Percentiles rank a stretch among this genome's conserved stretches.
Evolutionary conservation across 805 yeast species (phyloP).

Genomic region (Metschnikowia cerradonensis): DNA sequence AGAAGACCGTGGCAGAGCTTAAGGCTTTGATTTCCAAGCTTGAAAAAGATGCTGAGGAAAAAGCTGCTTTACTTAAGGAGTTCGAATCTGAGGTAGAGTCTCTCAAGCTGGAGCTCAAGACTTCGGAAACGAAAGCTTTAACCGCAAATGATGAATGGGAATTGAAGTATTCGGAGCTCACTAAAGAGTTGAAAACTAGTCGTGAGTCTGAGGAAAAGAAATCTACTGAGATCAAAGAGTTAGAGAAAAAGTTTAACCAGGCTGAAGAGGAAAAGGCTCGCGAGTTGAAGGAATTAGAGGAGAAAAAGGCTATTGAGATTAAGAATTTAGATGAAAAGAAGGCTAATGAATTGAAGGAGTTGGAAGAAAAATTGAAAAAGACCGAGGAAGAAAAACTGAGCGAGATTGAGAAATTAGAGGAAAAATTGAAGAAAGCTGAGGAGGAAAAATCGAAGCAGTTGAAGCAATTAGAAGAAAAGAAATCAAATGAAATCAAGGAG

Average conservation of each 20-base stretch:
- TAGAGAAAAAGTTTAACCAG: not conserved
- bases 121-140: not conserved
- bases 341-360: constrained; percentile 3
- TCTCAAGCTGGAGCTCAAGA: constrained; percentile 7
- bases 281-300: constrained; percentile 1
- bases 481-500: constrained; percentile 4
- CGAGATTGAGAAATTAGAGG: constrained; percentile 4
- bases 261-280: constrained; percentile 4
- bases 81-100: constrained; percentile 1
- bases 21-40: not conserved
- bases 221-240: constrained; percentile 1
- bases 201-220: not conserved
- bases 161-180: not conserved
- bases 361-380: constrained; percentile 4
- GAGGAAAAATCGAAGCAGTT: not conserved
- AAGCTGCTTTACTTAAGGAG: not conserved
- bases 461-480: not conserved
- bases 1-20: not conserved
- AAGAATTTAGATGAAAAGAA: not conserved
- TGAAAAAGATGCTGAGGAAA: constrained; percentile 4
- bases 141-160: not conserved
- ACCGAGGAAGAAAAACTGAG: not conserved
- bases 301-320: not conserved
- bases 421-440: not conserved
- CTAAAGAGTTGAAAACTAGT: not conserved